phyloP scores from a whole-genome alignment of 2,329 filamentous ascomycete genomes.

The Botrytis deweyae region DNA sequence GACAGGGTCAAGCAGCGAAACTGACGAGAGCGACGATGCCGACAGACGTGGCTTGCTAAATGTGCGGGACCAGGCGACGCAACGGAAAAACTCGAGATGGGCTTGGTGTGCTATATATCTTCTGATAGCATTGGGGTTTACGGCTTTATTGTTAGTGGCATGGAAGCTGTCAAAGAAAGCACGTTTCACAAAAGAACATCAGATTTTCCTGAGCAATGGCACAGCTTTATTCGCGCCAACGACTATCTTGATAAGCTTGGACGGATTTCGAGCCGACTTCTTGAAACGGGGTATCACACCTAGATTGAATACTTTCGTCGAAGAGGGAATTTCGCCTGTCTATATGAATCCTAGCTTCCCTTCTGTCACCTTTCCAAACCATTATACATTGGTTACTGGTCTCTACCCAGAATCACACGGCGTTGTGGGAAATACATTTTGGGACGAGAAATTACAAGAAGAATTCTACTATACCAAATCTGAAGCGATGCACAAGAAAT shows the following conservation, averaged over 20 bases:
- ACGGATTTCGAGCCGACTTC: slow-evolving; percentile 93
- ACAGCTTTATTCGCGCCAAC: slow-evolving; percentile 87
- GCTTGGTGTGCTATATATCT: slow-evolving; percentile 55
- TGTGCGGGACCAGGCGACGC: slow-evolving; percentile 47
- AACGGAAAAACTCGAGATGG: slow-evolving; percentile 53
- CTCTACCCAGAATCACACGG: slow-evolving; percentile 92
- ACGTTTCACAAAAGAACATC: slow-evolving; percentile 39
- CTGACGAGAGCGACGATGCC: slow-evolving; percentile 59
- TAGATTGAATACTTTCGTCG: slow-evolving; percentile 70
- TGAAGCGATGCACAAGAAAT: slow-evolving; percentile 73
- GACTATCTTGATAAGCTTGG: slow-evolving; percentile 88
- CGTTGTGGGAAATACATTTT: slow-evolving; percentile 91
- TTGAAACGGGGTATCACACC: slow-evolving; percentile 81
- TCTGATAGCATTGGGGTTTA: slow-evolving; percentile 53
- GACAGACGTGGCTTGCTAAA: slow-evolving; percentile 52
- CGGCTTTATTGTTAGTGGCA: slow-evolving; percentile 55
- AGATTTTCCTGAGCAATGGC: slow-evolving; percentile 66
- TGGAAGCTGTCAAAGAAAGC: slow-evolving; percentile 57
- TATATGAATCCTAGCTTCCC: slow-evolving; percentile 96
- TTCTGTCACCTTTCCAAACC: slow-evolving; percentile 94
- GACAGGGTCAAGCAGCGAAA: slow-evolving; percentile 61
- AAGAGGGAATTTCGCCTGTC: slow-evolving; percentile 80
- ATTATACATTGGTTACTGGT: slow-evolving; percentile 90
- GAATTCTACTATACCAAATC: slow-evolving; percentile 90
- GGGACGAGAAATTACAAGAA: slow-evolving; percentile 73